These are phyloP conservation scores for Peziza echinospora DNA, from an alignment of 495 filamentous ascomycete genomes.

Conservation along the genomic window DNA sequence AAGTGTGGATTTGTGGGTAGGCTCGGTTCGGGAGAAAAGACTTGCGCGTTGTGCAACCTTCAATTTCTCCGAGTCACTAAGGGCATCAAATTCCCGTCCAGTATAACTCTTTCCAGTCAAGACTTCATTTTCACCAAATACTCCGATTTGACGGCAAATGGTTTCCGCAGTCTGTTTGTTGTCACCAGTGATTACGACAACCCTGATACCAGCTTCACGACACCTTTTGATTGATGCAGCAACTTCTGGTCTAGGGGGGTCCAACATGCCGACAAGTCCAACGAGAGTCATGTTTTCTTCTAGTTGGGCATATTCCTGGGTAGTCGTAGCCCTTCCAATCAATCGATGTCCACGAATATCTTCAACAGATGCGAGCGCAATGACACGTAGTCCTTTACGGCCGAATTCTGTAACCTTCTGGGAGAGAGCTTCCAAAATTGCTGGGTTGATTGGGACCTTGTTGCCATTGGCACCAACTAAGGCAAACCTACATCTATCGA, in stretches of 20 bases:
- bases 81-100: constrained; percentile 76
- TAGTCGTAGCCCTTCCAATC: constrained; percentile 51
- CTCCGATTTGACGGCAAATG: constrained; percentile 89
- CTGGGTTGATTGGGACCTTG: constrained; percentile 45
- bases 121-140: constrained; percentile 67
- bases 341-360: constrained; percentile 47
- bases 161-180: constrained; percentile 94
- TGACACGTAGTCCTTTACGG: constrained; percentile 57
- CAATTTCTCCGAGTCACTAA: constrained; percentile 58
- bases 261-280: constrained; percentile 89
- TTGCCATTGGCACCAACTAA: constrained; percentile 55
- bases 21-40: constrained; percentile 94
- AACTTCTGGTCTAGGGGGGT: constrained; percentile 92
- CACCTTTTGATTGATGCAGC: constrained; percentile 68
- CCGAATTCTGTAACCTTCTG: constrained; percentile 15
- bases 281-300: constrained; percentile 88
- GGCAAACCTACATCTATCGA: constrained; percentile 70
- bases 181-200: constrained; percentile 96
- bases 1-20: constrained; percentile 81
- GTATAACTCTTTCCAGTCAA: constrained; percentile 84
- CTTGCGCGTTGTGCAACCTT: constrained; percentile 66
- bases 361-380: constrained; percentile 69
- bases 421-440: constrained; percentile 78
- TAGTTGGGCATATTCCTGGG: constrained; percentile 60
- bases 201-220: constrained; percentile 78